These are phyloP conservation scores for Kuraishia ogatae DNA, from an alignment of 805 yeast genomes.

Conservation along the genomic window DNA sequence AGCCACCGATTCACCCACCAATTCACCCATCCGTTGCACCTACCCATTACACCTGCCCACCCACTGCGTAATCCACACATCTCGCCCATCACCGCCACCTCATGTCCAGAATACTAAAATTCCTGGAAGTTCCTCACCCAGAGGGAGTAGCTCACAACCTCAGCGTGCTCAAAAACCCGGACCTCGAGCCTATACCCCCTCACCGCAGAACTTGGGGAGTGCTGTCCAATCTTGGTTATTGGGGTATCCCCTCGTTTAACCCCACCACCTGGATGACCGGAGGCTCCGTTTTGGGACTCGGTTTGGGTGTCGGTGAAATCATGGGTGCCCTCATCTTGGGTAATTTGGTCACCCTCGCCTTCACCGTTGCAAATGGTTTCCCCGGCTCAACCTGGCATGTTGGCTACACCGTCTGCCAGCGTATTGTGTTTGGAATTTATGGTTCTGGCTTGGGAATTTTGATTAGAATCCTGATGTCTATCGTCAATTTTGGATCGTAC, in stretches of 20 bases:
- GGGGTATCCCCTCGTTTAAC: constrained; percentile 26
- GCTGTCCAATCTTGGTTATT: constrained; percentile 30
- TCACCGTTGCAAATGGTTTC: constrained; percentile 36
- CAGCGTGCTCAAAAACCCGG: constrained; percentile 9
- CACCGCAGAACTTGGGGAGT: constrained; percentile 37
- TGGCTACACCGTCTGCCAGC: constrained; percentile 35
- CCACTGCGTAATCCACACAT: too few relatives aligned
- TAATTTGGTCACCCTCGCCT: constrained; percentile 31
- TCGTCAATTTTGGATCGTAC: constrained; percentile 39
- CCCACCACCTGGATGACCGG: constrained; percentile 29
- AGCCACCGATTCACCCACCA: too few relatives aligned
- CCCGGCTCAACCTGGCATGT: constrained; percentile 43
- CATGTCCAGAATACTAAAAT: neutral
- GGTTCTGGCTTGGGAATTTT: constrained; percentile 35
- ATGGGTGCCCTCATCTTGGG: constrained; percentile 38
- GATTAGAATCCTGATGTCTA: constrained; percentile 33
- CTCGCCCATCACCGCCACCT: neutral
- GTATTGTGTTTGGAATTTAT: constrained; percentile 37
- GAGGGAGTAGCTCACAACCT: neutral
- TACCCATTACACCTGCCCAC: too few relatives aligned
- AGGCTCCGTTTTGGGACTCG: constrained; percentile 32
- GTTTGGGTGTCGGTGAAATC: constrained; percentile 35
- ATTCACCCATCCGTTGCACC: too few relatives aligned
- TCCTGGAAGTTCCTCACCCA: neutral
- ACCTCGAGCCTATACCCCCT: constrained; percentile 36